Conservation (phyloP, 106 monocot genomes). For the Dioscorea alata region DNA sequence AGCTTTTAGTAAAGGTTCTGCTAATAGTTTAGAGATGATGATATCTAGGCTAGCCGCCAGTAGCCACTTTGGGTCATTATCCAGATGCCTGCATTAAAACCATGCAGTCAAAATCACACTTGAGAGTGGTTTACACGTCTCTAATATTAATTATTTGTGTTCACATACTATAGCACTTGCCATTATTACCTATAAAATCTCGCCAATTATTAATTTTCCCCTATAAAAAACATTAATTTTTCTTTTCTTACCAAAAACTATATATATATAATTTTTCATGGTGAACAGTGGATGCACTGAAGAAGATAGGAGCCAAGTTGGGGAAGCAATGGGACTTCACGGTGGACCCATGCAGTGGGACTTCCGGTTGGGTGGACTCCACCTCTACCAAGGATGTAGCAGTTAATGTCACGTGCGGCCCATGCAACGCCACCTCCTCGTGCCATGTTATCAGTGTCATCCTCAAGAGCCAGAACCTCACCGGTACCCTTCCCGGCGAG, state of each 20-base stretch:
- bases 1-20: too few species aligned
- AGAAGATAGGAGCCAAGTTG: constrained; percentile 8
- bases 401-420: not conserved
- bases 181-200: too few species aligned
- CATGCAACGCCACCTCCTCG: not conserved
- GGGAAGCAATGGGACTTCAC: constrained; percentile 22
- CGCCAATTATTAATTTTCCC: too few species aligned
- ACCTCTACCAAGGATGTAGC: not conserved
- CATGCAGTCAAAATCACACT: too few species aligned
- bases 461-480: not conserved
- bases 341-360: constrained; percentile 21
- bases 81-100: too few species aligned
- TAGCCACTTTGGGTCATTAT: too few species aligned
- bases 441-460: not conserved
- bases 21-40: too few species aligned
- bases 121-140: not conserved
- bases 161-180: too few species aligned
- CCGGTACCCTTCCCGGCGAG: not conserved
- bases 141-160: too few species aligned
- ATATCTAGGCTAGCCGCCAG: too few species aligned
- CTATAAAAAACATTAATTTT: too few species aligned
- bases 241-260: too few species aligned
- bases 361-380: not conserved
- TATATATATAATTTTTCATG: not conserved
- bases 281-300: constrained; percentile 25